These are phyloP conservation scores for Celoporthe dispersa DNA, from an alignment of 2,329 filamentous ascomycete genomes.

Conservation along the genomic window DNA sequence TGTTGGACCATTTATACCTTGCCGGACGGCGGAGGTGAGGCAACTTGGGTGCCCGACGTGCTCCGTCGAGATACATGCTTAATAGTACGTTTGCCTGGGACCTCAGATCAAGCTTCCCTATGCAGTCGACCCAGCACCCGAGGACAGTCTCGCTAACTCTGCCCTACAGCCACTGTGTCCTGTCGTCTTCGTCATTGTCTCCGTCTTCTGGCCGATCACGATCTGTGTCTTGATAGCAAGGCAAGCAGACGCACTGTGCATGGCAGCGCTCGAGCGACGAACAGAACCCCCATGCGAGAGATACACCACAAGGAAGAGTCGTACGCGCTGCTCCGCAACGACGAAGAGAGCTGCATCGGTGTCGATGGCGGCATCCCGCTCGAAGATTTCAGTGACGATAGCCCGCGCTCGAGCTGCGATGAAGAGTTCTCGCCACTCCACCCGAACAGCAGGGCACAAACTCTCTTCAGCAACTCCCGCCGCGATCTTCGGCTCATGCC, in stretches of 20 bases:
- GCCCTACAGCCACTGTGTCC: slow-evolving; percentile 18
- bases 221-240: not conserved
- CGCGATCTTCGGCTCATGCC: not conserved
- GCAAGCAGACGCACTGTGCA: not conserved
- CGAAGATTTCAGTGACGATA: slow-evolving; percentile 8
- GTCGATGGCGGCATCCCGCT: slow-evolving; percentile 9
- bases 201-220: slow-evolving; percentile 25
- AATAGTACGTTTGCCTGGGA: slow-evolving; percentile 1
- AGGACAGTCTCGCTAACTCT: not conserved
- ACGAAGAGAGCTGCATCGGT: slow-evolving; percentile 16
- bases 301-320: slow-evolving; percentile 10
- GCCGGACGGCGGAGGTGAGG: slow-evolving; percentile 16
- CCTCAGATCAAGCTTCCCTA: not conserved
- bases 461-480: not conserved
- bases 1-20: slow-evolving; percentile 18
- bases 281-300: not conserved
- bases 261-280: not conserved
- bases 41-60: slow-evolving; percentile 13
- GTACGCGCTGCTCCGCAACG: slow-evolving; percentile 9
- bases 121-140: not conserved
- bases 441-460: not conserved
- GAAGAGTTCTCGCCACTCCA: not conserved
- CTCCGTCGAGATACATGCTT: slow-evolving; percentile 12
- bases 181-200: slow-evolving; percentile 19
- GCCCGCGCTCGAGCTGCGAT: slow-evolving; percentile 12